These are phyloP conservation scores for Termitomyces sp. DNA, from an alignment of 1,284 basidiomycete species.

Conservation along the genomic window DNA sequence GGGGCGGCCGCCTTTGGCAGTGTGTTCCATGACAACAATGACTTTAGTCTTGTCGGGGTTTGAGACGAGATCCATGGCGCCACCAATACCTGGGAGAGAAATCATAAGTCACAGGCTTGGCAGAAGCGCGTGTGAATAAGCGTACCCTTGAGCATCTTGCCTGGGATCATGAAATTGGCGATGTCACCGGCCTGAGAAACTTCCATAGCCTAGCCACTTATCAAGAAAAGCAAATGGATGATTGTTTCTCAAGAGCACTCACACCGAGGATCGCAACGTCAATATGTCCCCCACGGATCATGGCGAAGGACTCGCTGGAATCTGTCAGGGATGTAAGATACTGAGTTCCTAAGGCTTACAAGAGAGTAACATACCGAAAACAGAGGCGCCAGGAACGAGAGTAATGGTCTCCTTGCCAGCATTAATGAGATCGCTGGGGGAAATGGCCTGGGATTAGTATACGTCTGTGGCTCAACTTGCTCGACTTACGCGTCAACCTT, in stretches of 20 bases:
- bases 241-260: conserved; percentile 22
- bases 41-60: conserved; percentile 89
- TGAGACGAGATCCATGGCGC: conserved; percentile 94
- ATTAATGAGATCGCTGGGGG: conserved; percentile 79
- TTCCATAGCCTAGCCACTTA: conserved; percentile 74
- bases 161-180: conserved; percentile 98
- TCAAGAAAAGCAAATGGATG: background rate
- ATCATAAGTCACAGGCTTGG: background rate
- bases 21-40: conserved; percentile 86
- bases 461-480: background rate
- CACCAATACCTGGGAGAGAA: conserved; percentile 69
- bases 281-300: conserved; percentile 95
- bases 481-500: conserved; percentile 81
- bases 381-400: conserved; percentile 84
- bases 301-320: conserved; percentile 88
- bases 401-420: conserved; percentile 97
- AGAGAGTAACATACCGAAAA: conserved; percentile 63
- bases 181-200: conserved; percentile 91
- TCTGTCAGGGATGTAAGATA: conserved; percentile 37
- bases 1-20: conserved; percentile 81
- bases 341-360: background rate
- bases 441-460: conserved; percentile 1
- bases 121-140: background rate
- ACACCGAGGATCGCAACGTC: conserved; percentile 87
- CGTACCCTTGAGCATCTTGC: conserved; percentile 81